Evolutionary conservation across 768 basidiomycete genomes (phyloP).

Genomic region (Kwoniella botswanensis): DNA sequence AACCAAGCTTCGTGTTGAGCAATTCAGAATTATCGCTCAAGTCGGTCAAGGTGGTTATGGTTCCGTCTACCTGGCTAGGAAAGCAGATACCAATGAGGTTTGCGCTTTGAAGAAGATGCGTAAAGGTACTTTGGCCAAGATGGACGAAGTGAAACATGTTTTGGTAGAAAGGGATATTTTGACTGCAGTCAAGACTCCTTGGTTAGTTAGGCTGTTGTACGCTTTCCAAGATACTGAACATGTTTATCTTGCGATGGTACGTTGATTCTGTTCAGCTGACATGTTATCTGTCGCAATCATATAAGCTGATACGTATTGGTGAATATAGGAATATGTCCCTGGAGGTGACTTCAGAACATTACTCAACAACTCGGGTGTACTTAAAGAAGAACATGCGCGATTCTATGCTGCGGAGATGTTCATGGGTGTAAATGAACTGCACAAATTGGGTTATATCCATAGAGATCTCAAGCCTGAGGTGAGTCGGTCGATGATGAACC

Average conservation of each 20-base stretch:
- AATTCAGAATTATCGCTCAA: constrained; percentile 98
- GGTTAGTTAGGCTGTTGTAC: constrained; percentile 92
- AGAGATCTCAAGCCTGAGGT: constrained; percentile 98
- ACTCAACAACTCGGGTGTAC: constrained; percentile 94
- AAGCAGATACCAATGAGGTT: constrained; percentile 93
- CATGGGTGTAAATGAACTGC: constrained; percentile 86
- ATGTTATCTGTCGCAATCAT: no score
- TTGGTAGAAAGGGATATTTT: constrained; percentile 97
- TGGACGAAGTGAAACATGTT: constrained; percentile 99
- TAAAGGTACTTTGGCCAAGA: constrained; percentile 92
- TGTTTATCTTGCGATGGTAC: constrained; percentile 91
- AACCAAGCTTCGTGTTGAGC: constrained; percentile 87
- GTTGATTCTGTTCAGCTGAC: constrained; percentile 13
- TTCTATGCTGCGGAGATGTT: constrained; percentile 99
- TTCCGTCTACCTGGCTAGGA: constrained; percentile 93
- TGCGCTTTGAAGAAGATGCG: constrained; percentile 98
- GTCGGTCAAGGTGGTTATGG: constrained; percentile 99
- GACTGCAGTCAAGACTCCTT: constrained; percentile 95
- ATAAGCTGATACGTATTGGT: constrained; percentile 8
- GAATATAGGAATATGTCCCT: constrained; percentile 84
- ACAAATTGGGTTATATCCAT: constrained; percentile 97
- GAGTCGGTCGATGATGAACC: constrained; percentile 32
- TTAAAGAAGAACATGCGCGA: constrained; percentile 94
- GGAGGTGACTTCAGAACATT: constrained; percentile 98
- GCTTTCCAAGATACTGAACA: constrained; percentile 92